phyloP scores from a whole-genome alignment of 352 stramenopile genomes.

The Globisporangium polare region DNA sequence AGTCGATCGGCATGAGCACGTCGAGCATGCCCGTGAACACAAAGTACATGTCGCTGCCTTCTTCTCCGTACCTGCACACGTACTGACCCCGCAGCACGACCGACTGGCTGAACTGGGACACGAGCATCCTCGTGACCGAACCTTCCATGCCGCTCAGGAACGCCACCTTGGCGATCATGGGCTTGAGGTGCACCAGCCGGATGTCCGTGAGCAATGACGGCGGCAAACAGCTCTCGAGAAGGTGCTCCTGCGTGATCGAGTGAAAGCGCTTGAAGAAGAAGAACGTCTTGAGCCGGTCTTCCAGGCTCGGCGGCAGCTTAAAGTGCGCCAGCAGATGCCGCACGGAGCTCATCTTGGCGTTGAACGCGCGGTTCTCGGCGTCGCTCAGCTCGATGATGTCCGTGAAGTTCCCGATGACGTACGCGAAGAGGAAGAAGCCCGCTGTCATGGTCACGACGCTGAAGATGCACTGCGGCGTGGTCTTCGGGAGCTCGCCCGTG shows the following conservation, averaged over 20 bases:
- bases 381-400: conserved; percentile 41
- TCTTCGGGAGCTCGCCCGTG: conserved; percentile 28
- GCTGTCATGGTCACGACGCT: conserved; percentile 29
- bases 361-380: conserved; percentile 42
- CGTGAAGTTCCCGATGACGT: conserved; percentile 36
- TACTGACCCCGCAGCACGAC: conserved; percentile 33
- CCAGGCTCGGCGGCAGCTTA: conserved; percentile 22
- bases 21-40: conserved; percentile 43
- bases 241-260: conserved; percentile 44
- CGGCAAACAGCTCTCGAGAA: conserved; percentile 37
- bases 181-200: conserved; percentile 36
- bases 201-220: conserved; percentile 48
- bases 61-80: conserved; percentile 34
- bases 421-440: conserved; percentile 43
- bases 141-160: conserved; percentile 40
- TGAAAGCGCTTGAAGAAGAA: conserved; percentile 52
- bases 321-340: conserved; percentile 39
- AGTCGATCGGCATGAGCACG: conserved; percentile 19
- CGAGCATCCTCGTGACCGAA: conserved; percentile 41
- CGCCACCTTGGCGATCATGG: conserved; percentile 51
- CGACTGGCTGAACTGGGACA: conserved; percentile 39
- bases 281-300: conserved; percentile 37
- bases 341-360: conserved; percentile 33
- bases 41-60: conserved; percentile 55
- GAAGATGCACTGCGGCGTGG: conserved; percentile 26